Evolutionary conservation across 2,329 filamentous ascomycete species (phyloP).

Genomic region (Xylaria sp.): DNA sequence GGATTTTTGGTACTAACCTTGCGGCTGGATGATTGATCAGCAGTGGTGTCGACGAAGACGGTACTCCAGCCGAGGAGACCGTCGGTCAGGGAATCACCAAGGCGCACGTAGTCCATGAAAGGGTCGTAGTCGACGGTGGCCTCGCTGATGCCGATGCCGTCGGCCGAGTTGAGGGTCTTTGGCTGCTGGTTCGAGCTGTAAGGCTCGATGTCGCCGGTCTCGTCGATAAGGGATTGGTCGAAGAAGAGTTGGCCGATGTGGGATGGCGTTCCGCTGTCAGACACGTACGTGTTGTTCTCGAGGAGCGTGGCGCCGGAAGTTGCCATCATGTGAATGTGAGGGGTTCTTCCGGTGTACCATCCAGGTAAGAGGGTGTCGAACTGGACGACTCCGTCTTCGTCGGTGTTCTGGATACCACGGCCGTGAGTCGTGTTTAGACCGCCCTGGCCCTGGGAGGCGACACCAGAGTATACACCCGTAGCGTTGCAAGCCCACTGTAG

Average conservation of each 20-base stretch:
- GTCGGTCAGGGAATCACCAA: slow-evolving; percentile 61
- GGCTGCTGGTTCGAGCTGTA: slow-evolving; percentile 56
- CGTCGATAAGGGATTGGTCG: slow-evolving; percentile 63
- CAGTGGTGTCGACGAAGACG: slow-evolving; percentile 57
- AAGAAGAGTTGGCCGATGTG: slow-evolving; percentile 72
- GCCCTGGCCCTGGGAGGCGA: slow-evolving; percentile 42
- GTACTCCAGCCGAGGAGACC: slow-evolving; percentile 63
- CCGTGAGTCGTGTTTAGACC: slow-evolving; percentile 50
- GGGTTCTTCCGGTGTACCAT: slow-evolving; percentile 47
- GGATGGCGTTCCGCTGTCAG: slow-evolving; percentile 57
- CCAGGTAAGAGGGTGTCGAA: slow-evolving; percentile 53
- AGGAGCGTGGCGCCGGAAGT: slow-evolving; percentile 50
- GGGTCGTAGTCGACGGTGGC: slow-evolving; percentile 64
- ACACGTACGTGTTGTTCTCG: slow-evolving; percentile 58
- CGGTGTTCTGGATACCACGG: slow-evolving; percentile 51
- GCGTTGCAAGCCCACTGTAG: slow-evolving; percentile 53
- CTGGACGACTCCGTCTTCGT: slow-evolving; percentile 51
- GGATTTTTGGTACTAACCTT: slow-evolving; percentile 17
- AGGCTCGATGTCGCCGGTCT: slow-evolving; percentile 56
- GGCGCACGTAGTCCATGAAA: slow-evolving; percentile 66
- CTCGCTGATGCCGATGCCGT: slow-evolving; percentile 60
- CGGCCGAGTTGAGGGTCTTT: slow-evolving; percentile 60
- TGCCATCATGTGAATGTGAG: slow-evolving; percentile 51
- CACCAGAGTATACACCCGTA: slow-evolving; percentile 54
- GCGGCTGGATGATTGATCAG: slow-evolving; percentile 43